Conservation (phyloP, 2,329 filamentous ascomycete genomes). For the Reticulascus tulasneorum region DNA sequence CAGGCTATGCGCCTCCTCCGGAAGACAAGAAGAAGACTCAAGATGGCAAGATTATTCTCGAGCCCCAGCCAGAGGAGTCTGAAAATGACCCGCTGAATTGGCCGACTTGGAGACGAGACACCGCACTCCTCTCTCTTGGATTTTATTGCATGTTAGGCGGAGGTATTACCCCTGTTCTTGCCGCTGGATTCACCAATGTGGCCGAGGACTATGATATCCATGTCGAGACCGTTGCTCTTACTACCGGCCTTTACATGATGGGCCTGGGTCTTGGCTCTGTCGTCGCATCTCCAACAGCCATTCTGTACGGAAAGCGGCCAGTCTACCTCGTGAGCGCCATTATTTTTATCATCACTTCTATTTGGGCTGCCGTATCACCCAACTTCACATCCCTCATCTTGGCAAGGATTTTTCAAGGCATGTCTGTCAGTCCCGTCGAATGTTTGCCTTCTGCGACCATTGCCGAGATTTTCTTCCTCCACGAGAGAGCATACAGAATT, state of each 20-base stretch:
- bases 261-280: constrained; percentile 83
- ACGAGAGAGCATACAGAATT: constrained; percentile 87
- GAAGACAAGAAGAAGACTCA: constrained; percentile 68
- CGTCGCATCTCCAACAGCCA: constrained; percentile 83
- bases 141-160: constrained; percentile 93
- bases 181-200: constrained; percentile 84
- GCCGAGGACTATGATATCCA: constrained; percentile 61
- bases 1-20: constrained; percentile 13
- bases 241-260: constrained; percentile 92
- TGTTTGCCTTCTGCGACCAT: constrained; percentile 91
- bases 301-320: constrained; percentile 83
- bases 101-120: constrained; percentile 76
- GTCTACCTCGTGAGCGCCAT: constrained; percentile 78
- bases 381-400: constrained; percentile 75
- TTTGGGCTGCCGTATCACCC: constrained; percentile 86
- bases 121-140: constrained; percentile 75
- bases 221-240: constrained; percentile 73
- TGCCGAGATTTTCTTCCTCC: constrained; percentile 93
- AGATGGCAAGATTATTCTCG: constrained; percentile 80
- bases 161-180: constrained; percentile 85
- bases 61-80: constrained; percentile 89
- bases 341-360: constrained; percentile 69
- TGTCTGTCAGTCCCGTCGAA: constrained; percentile 86
- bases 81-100: constrained; percentile 91
- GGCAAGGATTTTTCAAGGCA: constrained; percentile 81